Evolutionary conservation across 441 rosid species (phyloP), one percentile per base, ranked within the genome.

Genomic region (Erodium moschatum): DNA sequence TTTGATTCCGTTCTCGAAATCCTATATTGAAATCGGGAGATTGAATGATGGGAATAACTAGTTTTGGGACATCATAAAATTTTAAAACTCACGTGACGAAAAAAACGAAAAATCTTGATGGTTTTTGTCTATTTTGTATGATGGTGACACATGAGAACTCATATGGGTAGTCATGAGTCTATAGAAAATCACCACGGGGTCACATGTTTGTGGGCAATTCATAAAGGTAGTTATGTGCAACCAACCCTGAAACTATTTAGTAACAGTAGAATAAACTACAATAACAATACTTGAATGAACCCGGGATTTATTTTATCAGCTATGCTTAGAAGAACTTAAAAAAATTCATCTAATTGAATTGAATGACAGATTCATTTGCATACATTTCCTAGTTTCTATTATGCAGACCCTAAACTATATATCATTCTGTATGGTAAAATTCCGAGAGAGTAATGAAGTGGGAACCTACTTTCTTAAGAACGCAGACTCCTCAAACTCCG

Each of bases 381-480:
- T 11, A 40, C 46, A 11, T 11, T 40, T 40, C 46, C 46, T 40
- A 8, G 12, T 40, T 40, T 40, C 31, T 29, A 29, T 29, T 29
- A 40, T 1, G 11, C 11, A 40, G 46, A 40, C 46, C 46, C 8
- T 40, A 40, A 40, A 40, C 11, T 6, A 11, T 40, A 40, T 40
- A 29, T 29, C 46, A 7, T 11, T 40, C 46, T 40, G 46, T 40
- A 40, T 54, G 3, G 27, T 6, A 54, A 16, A 18, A 54, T 16
- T 3, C 16, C 6, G 18, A 54, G 8, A 54, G 7, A 8, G 21
- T 19, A 5, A 56, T 16, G 18, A 56, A 56, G 20, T 6, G 63
- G 63, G 63, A 16, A 19, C 65, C 69, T 64, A 89, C 96, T 92
- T 87, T 76, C 21, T 79, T 72, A 92, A 80, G 82, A 92, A 88